Conservation (phyloP, 345 rosid genomes). For the Hevea brasiliensis region DNA sequence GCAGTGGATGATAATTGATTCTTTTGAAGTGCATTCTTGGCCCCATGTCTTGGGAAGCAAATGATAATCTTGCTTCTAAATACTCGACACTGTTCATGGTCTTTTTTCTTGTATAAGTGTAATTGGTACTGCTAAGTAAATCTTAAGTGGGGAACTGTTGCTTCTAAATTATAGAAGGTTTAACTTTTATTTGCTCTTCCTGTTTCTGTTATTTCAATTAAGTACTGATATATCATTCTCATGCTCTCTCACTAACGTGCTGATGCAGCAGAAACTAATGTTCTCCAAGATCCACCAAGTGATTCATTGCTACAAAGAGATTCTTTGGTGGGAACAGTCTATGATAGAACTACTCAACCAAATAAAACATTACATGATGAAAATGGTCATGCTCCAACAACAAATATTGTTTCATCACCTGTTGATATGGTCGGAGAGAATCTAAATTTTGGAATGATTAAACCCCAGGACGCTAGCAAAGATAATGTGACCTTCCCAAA, state of each 20-base stretch:
- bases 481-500: neutral
- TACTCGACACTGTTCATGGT: neutral
- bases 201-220: neutral
- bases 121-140: no score
- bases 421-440: neutral
- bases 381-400: neutral
- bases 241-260: neutral
- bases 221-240: neutral
- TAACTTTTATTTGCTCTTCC: neutral
- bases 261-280: neutral
- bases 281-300: neutral
- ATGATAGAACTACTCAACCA: neutral
- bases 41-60: neutral
- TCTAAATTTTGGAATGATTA: neutral
- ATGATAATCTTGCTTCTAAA: no score
- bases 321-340: neutral
- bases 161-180: neutral
- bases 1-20: no score
- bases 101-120: no score
- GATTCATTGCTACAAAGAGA: neutral
- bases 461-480: neutral
- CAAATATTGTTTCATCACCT: neutral
- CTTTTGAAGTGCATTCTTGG: neutral
- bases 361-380: neutral
- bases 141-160: neutral